These are phyloP conservation scores for Epichloe aotearoae DNA, from an alignment of 2,329 filamentous ascomycete species.

Conservation along the genomic window DNA sequence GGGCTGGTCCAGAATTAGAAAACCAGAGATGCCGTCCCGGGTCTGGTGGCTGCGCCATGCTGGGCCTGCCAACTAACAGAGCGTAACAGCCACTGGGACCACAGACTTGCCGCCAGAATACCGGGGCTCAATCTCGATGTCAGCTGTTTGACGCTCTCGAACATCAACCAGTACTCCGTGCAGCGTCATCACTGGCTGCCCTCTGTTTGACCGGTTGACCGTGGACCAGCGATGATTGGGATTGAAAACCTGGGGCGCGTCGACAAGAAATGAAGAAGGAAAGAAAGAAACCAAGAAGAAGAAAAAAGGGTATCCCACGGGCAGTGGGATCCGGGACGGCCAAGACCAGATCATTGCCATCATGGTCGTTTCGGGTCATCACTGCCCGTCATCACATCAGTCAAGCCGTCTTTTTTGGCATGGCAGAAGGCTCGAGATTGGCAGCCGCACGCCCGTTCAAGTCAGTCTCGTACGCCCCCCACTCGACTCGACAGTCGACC, in stretches of 20 bases:
- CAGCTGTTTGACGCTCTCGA: no score
- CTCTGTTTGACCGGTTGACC: neutral
- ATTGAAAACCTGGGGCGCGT: neutral
- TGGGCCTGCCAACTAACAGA: conserved; percentile 4
- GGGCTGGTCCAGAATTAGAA: conserved; percentile 23
- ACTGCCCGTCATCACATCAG: no score
- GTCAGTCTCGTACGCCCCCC: neutral
- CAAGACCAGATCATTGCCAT: neutral
- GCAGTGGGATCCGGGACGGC: neutral
- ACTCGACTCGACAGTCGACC: neutral
- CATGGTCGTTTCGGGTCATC: neutral
- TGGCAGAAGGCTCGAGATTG: neutral
- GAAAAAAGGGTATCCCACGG: neutral
- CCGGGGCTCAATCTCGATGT: neutral
- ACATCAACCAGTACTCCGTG: no score
- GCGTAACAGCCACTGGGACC: neutral
- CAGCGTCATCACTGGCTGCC: neutral
- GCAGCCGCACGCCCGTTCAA: conserved; percentile 1
- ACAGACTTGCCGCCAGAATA: neutral
- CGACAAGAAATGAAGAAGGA: neutral
- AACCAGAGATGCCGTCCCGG: conserved; percentile 8
- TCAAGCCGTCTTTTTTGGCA: neutral
- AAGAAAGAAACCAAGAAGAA: neutral
- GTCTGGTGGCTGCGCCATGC: conserved; percentile 22
- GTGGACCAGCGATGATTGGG: neutral